phyloP scores from a whole-genome alignment of 768 basidiomycete species.

The Ramaria rubella region DNA sequence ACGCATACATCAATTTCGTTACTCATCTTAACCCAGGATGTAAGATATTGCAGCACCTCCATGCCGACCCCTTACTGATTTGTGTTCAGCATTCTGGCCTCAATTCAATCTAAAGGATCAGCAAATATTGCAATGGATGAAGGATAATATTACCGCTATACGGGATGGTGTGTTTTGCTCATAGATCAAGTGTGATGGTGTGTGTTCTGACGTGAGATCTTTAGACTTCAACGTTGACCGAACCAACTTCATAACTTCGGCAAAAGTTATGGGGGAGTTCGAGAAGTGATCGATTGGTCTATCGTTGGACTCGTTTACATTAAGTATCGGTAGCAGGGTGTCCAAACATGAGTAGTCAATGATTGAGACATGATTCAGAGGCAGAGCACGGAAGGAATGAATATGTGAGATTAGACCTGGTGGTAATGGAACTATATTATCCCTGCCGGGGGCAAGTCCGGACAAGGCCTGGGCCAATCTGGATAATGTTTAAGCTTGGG shows the following conservation, averaged over 20 bases:
- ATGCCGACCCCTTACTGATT: not conserved
- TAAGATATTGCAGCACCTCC: conserved; percentile 22
- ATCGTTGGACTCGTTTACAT: no score
- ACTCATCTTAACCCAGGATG: conserved; percentile 50
- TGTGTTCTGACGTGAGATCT: not conserved
- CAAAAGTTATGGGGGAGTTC: conserved; percentile 36
- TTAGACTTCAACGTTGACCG: conserved; percentile 37
- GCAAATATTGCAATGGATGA: conserved; percentile 41
- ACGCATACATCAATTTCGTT: conserved; percentile 52
- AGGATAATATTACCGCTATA: conserved; percentile 47
- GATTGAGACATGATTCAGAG: no score
- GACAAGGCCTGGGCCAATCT: no score
- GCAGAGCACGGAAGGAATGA: no score
- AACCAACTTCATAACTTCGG: conserved; percentile 38
- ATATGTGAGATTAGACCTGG: no score
- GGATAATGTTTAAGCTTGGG: no score
- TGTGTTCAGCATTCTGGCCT: conserved; percentile 41
- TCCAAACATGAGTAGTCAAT: no score
- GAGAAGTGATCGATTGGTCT: conserved; percentile 40
- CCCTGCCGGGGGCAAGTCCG: no score
- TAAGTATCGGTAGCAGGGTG: no score
- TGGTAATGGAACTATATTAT: no score
- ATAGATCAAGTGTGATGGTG: not conserved
- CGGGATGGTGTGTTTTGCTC: conserved; percentile 36
- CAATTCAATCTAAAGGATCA: conserved; percentile 28